These are phyloP conservation scores for Metarhizium rileyi DNA, from an alignment of 2,329 filamentous ascomycete genomes.

Conservation along the genomic window DNA sequence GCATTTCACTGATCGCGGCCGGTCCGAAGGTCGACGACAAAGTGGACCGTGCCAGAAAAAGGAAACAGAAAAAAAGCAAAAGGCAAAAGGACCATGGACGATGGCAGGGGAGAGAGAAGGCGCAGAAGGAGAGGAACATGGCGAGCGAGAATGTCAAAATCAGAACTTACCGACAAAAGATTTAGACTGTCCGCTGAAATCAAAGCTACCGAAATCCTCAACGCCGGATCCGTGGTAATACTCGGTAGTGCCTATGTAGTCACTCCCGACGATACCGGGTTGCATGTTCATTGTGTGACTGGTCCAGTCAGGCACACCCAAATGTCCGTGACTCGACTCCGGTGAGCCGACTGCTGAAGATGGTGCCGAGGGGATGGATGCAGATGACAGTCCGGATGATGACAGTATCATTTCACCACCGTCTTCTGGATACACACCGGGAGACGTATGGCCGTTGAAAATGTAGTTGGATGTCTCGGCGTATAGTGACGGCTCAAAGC, in stretches of 20 bases:
- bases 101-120: too few relatives aligned
- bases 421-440: slow-evolving; percentile 40
- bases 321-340: slow-evolving; percentile 49
- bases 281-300: slow-evolving; percentile 45
- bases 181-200: slow-evolving; percentile 36
- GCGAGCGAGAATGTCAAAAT: neutral
- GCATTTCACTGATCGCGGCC: too few relatives aligned
- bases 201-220: slow-evolving; percentile 40
- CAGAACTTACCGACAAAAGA: slow-evolving; percentile 47
- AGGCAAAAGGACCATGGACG: neutral
- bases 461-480: slow-evolving; percentile 34
- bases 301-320: slow-evolving; percentile 51
- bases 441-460: slow-evolving; percentile 37
- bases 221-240: slow-evolving; percentile 42
- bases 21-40: too few relatives aligned
- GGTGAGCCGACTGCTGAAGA: slow-evolving; percentile 61
- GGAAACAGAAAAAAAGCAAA: neutral
- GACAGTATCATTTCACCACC: slow-evolving; percentile 38
- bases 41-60: too few relatives aligned
- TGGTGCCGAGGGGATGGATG: slow-evolving; percentile 51
- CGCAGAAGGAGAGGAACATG: neutral
- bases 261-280: slow-evolving; percentile 52
- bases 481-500: slow-evolving; percentile 39
- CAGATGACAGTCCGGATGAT: slow-evolving; percentile 50
- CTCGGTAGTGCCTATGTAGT: slow-evolving; percentile 42